phyloP scores from a whole-genome alignment of 2,329 filamentous ascomycete genomes.

The Aspergillus spinulosporus region DNA sequence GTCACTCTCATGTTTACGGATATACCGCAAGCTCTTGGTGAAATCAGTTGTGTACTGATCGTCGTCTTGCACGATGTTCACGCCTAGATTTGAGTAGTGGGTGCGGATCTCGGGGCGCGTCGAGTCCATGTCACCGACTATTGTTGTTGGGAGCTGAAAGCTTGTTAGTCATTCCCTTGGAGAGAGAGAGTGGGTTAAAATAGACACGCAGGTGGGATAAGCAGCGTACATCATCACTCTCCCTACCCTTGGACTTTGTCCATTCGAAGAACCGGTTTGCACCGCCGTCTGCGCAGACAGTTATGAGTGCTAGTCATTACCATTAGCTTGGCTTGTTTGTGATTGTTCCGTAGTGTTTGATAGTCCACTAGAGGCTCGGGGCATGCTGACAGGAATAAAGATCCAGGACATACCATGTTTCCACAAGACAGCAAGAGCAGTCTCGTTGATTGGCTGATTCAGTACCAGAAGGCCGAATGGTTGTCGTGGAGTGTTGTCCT shows the following conservation, averaged over 20 bases:
- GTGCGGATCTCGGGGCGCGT: slow-evolving; percentile 61
- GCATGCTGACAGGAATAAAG: background rate
- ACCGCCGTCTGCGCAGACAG: slow-evolving; percentile 86
- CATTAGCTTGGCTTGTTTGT: background rate
- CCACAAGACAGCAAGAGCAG: slow-evolving; percentile 40
- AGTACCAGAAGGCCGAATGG: slow-evolving; percentile 58
- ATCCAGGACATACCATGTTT: slow-evolving; percentile 33
- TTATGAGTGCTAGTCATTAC: slow-evolving; percentile 56
- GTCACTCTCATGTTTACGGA: slow-evolving; percentile 43
- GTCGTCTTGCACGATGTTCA: slow-evolving; percentile 66
- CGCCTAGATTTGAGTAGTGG: slow-evolving; percentile 65
- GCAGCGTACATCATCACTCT: slow-evolving; percentile 34
- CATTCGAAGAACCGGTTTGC: slow-evolving; percentile 71
- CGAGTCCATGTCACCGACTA: slow-evolving; percentile 92
- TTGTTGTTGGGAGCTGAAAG: slow-evolving; percentile 61
- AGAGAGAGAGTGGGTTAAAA: background rate
- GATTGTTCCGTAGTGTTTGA: background rate
- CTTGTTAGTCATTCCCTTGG: slow-evolving; percentile 27
- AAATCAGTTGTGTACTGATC: slow-evolving; percentile 93
- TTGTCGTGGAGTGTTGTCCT: slow-evolving; percentile 24
- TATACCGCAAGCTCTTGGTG: slow-evolving; percentile 71
- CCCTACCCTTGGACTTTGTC: slow-evolving; percentile 35
- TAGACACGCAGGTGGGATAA: background rate
- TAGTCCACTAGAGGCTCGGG: background rate
- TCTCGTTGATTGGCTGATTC: slow-evolving; percentile 60